phyloP scores from a whole-genome alignment of 768 basidiomycete species.

The Leccinum aurantiacum region DNA sequence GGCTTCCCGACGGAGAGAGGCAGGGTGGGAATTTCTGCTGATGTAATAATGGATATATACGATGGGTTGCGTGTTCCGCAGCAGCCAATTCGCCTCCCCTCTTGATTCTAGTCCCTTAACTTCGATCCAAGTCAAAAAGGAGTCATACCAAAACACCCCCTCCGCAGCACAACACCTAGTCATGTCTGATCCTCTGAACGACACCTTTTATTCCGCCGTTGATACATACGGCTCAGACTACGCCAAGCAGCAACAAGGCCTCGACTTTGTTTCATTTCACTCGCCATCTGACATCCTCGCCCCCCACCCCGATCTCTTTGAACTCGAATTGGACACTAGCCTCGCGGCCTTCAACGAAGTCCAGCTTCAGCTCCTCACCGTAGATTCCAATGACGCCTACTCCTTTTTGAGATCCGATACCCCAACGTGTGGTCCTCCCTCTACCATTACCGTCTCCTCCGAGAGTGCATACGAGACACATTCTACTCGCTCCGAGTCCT shows the following conservation, averaged over 20 bases:
- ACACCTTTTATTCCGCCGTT: slow-evolving; percentile 34
- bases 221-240: slow-evolving; percentile 39
- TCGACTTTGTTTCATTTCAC: slow-evolving; percentile 71
- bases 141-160: slow-evolving; percentile 13
- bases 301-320: slow-evolving; percentile 80
- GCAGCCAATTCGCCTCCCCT: slow-evolving; percentile 17
- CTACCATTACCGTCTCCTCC: slow-evolving; percentile 75
- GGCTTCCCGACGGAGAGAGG: slow-evolving; percentile 21
- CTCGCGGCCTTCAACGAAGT: slow-evolving; percentile 66
- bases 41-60: slow-evolving; percentile 38
- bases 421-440: slow-evolving; percentile 68
- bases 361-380: slow-evolving; percentile 60
- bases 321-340: slow-evolving; percentile 74
- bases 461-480: slow-evolving; percentile 73
- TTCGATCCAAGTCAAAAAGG: slow-evolving; percentile 19
- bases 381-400: slow-evolving; percentile 66
- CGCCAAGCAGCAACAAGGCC: slow-evolving; percentile 43
- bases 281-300: slow-evolving; percentile 69
- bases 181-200: slow-evolving; percentile 35
- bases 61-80: slow-evolving; percentile 35
- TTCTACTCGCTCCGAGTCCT: slow-evolving; percentile 67
- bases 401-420: slow-evolving; percentile 61
- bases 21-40: slow-evolving; percentile 35
- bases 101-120: neutral
- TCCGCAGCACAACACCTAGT: slow-evolving; percentile 28